Evolutionary conservation across 345 rosid genomes (phyloP).

Genomic region (Acer yangbiense): DNA sequence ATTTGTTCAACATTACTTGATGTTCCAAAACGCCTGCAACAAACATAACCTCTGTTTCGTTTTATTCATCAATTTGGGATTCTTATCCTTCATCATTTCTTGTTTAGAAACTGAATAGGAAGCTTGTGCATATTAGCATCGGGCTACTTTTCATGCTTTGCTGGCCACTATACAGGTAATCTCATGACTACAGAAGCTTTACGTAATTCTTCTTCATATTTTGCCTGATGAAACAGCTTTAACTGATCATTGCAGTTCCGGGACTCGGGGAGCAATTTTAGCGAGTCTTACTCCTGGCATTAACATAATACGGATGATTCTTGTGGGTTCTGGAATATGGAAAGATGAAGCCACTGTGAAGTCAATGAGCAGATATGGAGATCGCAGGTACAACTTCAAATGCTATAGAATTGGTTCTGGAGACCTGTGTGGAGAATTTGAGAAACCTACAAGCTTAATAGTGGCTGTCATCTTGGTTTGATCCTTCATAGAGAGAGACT

Average conservation of each 20-base stretch:
- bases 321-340: constrained; percentile 75
- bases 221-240: constrained; percentile 17
- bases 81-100: constrained; percentile 22
- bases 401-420: not conserved
- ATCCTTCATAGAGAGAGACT: constrained; percentile 7
- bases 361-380: constrained; percentile 96
- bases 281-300: constrained; percentile 72
- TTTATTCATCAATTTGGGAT: constrained; percentile 7
- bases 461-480: constrained; percentile 1
- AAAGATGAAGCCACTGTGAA: constrained; percentile 85
- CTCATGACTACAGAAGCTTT: constrained; percentile 16
- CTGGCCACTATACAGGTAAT: constrained; percentile 83
- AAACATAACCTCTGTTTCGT: not conserved
- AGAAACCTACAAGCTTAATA: not conserved
- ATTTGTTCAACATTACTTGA: not conserved
- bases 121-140: constrained; percentile 85
- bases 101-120: constrained; percentile 67
- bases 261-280: constrained; percentile 69
- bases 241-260: constrained; percentile 58
- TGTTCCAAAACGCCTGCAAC: not conserved
- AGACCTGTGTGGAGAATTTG: not conserved
- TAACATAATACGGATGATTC: constrained; percentile 71
- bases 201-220: constrained; percentile 6
- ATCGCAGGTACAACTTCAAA: constrained; percentile 56
- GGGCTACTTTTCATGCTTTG: constrained; percentile 91